Evolutionary conservation across 805 yeast genomes (phyloP), one percentile per base, ranked within the genome.

Genomic region (Sugiyamaella boreocaroliniensis): DNA sequence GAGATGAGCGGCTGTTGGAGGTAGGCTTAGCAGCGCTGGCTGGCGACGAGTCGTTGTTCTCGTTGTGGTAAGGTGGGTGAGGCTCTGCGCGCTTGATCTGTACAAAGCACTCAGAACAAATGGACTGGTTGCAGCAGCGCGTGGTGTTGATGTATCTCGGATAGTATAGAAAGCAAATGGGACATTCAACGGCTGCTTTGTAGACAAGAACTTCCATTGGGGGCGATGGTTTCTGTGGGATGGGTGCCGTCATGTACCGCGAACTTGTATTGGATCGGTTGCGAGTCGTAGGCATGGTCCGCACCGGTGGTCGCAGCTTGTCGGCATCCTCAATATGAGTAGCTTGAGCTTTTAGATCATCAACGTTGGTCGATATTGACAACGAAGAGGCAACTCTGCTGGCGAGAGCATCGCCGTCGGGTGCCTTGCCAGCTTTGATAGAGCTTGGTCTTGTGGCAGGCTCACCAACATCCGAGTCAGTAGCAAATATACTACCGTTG

Each of bases 31-130:
- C 67, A 34, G 68, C 70, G 16, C 49, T 32, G 2, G 49, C 14
- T 9, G 32, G 34, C 5, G 55, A 16, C 20, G 29, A 40, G 12
- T 43, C 45, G 48, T 29, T 47, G 58, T 84, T 92, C 34, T 18
- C 20, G 18, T 20, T 45, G 64, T 89, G 95, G 8, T 32, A 32
- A 1, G 97, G 96, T 34, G 89, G 88, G 69, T 92, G 98, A 0
- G 99, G 98, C 10, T 88, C 95, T 34, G 82, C 71, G 49, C 99
- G 77, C 67, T 87, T 89, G 66, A 92, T 89, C 68, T 92, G 97
- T 10, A 92, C 97, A 77, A 92, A 93, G 66, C 99, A 92, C 69
- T 92, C 98, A 1, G 96, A 79, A 70, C 99, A 93, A 18, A 92
- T 89, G 1, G 95, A 90, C 67, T 92, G 98, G 48, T 79, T 78